A percentile compares a stretch with the other conserved stretches of the same genome.
Conservation (phyloP, 2,329 filamentous ascomycete species). For the Fusarium sp. region DNA sequence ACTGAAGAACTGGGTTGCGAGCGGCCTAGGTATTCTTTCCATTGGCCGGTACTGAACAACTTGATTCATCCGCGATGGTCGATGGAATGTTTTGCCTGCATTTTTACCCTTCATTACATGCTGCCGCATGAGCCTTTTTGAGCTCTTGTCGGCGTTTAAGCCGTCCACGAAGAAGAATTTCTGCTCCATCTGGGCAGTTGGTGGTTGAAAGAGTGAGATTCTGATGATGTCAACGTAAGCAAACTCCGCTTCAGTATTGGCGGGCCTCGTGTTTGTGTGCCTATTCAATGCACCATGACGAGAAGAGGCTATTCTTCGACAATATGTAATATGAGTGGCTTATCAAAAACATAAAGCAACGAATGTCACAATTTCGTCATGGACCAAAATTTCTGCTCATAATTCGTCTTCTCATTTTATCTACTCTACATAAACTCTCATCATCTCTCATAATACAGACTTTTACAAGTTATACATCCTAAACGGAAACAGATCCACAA, state of each 20-base stretch:
- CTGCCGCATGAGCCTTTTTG: conserved; percentile 12
- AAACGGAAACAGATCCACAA: conserved; percentile 40
- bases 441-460: conserved; percentile 30
- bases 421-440: conserved; percentile 18
- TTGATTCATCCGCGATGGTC: not conserved
- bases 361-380: not conserved
- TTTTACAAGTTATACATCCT: not conserved
- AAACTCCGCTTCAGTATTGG: not conserved
- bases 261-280: not conserved
- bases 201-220: not conserved
- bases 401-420: conserved; percentile 30
- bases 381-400: not conserved
- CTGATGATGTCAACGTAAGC: not conserved
- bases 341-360: no score
- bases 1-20: not conserved
- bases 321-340: no score
- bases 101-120: conserved; percentile 27
- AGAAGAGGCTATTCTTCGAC: not conserved
- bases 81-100: conserved; percentile 13
- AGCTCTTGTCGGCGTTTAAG: not conserved
- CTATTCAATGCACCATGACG: not conserved
- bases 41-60: not conserved
- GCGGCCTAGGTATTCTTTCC: conserved; percentile 5
- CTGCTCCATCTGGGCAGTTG: not conserved
- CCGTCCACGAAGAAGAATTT: conserved; percentile 16